Evolutionary conservation across 1,284 basidiomycete genomes (phyloP).

Genomic region (Testicularia cyperi): DNA sequence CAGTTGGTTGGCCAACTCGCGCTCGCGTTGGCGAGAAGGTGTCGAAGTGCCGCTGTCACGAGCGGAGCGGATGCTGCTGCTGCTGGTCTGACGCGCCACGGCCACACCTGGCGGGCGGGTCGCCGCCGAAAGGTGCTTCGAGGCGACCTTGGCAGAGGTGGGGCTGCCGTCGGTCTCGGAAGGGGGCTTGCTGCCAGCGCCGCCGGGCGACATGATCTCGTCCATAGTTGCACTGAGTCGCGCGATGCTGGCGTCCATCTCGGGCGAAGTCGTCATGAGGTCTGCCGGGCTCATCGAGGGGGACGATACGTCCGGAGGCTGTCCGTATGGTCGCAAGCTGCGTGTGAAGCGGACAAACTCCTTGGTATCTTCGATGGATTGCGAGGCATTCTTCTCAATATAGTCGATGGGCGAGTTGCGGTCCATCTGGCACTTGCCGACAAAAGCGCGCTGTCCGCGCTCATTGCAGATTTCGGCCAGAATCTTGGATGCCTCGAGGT

Average conservation of each 20-base stretch:
- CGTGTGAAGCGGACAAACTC: slow-evolving; percentile 47
- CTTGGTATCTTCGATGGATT: slow-evolving; percentile 52
- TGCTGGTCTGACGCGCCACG: slow-evolving; percentile 24
- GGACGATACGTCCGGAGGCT: slow-evolving; percentile 33
- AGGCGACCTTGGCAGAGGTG: slow-evolving; percentile 10
- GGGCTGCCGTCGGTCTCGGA: slow-evolving; percentile 26
- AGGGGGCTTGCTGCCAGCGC: slow-evolving; percentile 26
- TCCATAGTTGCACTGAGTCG: slow-evolving; percentile 47
- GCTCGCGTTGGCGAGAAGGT: slow-evolving; percentile 30
- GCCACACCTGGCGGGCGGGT: slow-evolving; percentile 2
- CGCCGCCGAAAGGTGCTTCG: slow-evolving; percentile 5
- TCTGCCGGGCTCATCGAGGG: slow-evolving; percentile 38
- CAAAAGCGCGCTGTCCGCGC: slow-evolving; percentile 80
- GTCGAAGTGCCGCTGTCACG: slow-evolving; percentile 34
- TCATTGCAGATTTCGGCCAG: slow-evolving; percentile 75
- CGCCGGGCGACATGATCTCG: slow-evolving; percentile 43
- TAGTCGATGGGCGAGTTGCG: slow-evolving; percentile 73
- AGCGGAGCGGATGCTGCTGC: slow-evolving; percentile 21
- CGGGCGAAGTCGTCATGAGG: slow-evolving; percentile 21
- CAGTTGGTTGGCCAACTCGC: slow-evolving; percentile 58
- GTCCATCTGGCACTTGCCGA: slow-evolving; percentile 94
- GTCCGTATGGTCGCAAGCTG: slow-evolving; percentile 27
- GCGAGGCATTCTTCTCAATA: slow-evolving; percentile 65
- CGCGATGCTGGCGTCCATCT: slow-evolving; percentile 51
- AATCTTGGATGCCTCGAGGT: slow-evolving; percentile 76